Conservation (phyloP, 768 basidiomycete species). For the Lactarius pseudohatsudake region DNA sequence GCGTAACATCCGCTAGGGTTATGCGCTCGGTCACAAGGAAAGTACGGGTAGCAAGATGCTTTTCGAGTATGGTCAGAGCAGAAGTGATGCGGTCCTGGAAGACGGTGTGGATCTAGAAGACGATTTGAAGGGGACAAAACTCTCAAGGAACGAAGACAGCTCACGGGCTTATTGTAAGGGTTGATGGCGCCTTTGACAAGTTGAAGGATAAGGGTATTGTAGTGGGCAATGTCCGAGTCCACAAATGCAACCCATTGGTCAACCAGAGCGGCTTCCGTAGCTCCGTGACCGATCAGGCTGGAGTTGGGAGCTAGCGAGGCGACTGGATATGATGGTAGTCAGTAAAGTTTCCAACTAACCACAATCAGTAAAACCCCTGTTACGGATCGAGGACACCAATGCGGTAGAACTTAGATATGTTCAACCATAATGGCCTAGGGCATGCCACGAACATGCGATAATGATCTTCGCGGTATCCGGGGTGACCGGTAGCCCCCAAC, state of each 20-base stretch:
- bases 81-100: slow-evolving; percentile 54
- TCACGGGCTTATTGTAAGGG: slow-evolving; percentile 82
- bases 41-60: slow-evolving; percentile 73
- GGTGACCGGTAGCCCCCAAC: neutral
- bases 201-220: slow-evolving; percentile 40
- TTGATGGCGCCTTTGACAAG: slow-evolving; percentile 48
- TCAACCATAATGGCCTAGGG: neutral
- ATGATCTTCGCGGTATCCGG: slow-evolving; percentile 3
- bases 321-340: slow-evolving; percentile 48
- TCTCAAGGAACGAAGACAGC: slow-evolving; percentile 33
- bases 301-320: slow-evolving; percentile 74
- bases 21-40: slow-evolving; percentile 94
- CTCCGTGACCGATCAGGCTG: slow-evolving; percentile 65
- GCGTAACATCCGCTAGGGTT: slow-evolving; percentile 83
- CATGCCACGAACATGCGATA: neutral
- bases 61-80: slow-evolving; percentile 66
- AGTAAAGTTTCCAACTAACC: slow-evolving; percentile 20
- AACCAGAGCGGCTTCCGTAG: slow-evolving; percentile 69
- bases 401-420: neutral
- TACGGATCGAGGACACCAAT: neutral
- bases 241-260: slow-evolving; percentile 83
- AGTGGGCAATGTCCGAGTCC: slow-evolving; percentile 59
- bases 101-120: slow-evolving; percentile 54
- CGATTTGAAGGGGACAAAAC: slow-evolving; percentile 8
- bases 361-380: neutral